A percentile compares a stretch with the other conserved stretches of the same genome.
phyloP scores from a whole-genome alignment of 305 asterid genomes.

The Salvia sclarea region DNA sequence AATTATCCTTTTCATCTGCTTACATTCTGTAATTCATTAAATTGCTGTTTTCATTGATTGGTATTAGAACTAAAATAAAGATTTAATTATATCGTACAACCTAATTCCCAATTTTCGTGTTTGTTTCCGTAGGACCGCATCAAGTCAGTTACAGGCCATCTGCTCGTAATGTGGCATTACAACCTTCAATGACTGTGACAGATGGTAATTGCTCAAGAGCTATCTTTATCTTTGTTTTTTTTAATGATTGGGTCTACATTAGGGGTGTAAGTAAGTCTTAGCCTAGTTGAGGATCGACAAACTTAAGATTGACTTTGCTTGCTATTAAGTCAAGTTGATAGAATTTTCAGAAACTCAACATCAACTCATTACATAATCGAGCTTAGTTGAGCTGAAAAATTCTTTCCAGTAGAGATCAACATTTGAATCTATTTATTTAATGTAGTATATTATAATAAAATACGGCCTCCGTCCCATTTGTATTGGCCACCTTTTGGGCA shows the following conservation, averaged over 20 bases:
- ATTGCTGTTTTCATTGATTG: background rate
- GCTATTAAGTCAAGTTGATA: no score
- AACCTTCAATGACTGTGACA: slow-evolving; percentile 89
- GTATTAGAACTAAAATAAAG: slow-evolving; percentile 9
- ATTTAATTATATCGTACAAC: background rate
- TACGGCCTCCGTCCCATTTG: no score
- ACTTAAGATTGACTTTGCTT: no score
- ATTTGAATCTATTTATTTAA: background rate
- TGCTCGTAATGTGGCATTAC: slow-evolving; percentile 70
- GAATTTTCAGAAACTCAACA: background rate
- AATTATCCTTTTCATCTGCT: background rate
- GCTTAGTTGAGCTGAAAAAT: background rate
- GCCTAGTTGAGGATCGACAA: no score
- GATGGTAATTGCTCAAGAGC: slow-evolving; percentile 54
- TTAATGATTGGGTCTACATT: background rate
- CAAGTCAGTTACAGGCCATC: slow-evolving; percentile 89
- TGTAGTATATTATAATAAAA: background rate
- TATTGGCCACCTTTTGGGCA: no score
- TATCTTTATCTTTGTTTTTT: background rate
- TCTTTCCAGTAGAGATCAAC: no score
- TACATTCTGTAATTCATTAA: background rate
- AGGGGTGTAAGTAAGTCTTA: no score
- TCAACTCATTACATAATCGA: background rate
- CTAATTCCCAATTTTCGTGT: slow-evolving; percentile 22
- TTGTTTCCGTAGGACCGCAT: slow-evolving; percentile 68